A percentile compares a stretch with the other conserved stretches of the same genome.
Conservation (phyloP, 345 rosid genomes). For the Salix caprea region DNA sequence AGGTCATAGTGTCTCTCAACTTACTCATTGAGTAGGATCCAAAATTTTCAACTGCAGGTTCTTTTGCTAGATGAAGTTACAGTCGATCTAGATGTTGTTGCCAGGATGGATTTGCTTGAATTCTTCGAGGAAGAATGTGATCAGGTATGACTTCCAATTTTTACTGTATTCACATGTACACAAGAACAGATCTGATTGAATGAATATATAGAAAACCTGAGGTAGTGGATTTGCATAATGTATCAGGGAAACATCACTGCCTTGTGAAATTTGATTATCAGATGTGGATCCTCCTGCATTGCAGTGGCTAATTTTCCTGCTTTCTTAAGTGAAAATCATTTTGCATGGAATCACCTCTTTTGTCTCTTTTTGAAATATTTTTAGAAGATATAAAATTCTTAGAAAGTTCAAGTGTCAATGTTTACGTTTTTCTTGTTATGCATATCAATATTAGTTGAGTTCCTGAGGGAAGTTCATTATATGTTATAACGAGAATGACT, state of each 20-base stretch:
- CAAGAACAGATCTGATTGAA: not conserved
- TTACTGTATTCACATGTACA: not conserved
- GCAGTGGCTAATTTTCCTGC: not conserved
- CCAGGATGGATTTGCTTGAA: conserved; percentile 84
- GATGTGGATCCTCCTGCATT: not conserved
- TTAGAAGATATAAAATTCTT: not conserved
- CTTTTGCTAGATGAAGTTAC: conserved; percentile 91
- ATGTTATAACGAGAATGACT: not conserved
- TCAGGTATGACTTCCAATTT: conserved; percentile 40
- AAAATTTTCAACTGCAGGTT: conserved; percentile 44
- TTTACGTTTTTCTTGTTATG: not conserved
- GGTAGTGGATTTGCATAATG: not conserved
- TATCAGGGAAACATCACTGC: not conserved
- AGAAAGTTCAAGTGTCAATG: not conserved
- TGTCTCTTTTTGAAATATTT: not conserved
- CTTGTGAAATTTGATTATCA: not conserved
- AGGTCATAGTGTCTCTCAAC: not conserved
- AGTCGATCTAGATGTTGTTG: conserved; percentile 92
- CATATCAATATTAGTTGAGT: not conserved
- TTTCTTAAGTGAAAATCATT: not conserved
- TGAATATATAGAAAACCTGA: not conserved
- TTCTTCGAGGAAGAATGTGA: conserved; percentile 92
- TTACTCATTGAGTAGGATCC: not conserved
- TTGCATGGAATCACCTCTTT: not conserved
- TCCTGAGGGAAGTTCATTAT: not conserved